phyloP scores from a whole-genome alignment of 805 yeast genomes.

The Pichia eremophila region DNA sequence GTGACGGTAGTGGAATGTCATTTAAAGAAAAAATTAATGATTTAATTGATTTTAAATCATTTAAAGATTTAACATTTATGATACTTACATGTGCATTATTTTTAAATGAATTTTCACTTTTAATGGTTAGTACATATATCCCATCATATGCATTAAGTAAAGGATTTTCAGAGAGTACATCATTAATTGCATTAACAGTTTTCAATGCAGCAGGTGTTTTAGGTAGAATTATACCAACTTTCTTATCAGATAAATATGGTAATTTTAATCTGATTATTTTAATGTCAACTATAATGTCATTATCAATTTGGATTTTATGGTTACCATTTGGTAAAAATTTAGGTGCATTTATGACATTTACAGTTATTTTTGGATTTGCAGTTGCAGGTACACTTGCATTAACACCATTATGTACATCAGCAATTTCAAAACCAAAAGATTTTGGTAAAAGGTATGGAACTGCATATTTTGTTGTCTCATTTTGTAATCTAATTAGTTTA shows the following conservation, averaged over 20 bases:
- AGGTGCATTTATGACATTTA: slow-evolving; percentile 40
- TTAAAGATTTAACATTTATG: slow-evolving; percentile 35
- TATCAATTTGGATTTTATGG: slow-evolving; percentile 47
- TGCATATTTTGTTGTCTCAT: slow-evolving; percentile 40
- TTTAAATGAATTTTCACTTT: slow-evolving; percentile 42
- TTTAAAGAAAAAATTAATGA: slow-evolving; percentile 13
- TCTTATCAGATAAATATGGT: slow-evolving; percentile 36
- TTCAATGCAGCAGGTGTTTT: slow-evolving; percentile 34
- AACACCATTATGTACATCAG: slow-evolving; percentile 62
- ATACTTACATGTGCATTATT: slow-evolving; percentile 33
- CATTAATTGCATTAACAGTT: slow-evolving; percentile 35
- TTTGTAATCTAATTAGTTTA: slow-evolving; percentile 37
- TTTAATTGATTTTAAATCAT: slow-evolving; percentile 30
- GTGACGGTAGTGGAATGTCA: background rate
- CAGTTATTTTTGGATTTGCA: slow-evolving; percentile 48
- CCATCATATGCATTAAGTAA: slow-evolving; percentile 47
- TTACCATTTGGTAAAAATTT: slow-evolving; percentile 47
- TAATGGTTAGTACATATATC: slow-evolving; percentile 44
- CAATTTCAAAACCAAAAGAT: slow-evolving; percentile 51
- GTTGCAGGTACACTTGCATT: slow-evolving; percentile 54
- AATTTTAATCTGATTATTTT: slow-evolving; percentile 33
- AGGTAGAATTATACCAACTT: slow-evolving; percentile 39
- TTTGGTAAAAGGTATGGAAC: slow-evolving; percentile 69
- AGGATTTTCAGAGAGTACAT: slow-evolving; percentile 34
- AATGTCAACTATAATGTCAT: slow-evolving; percentile 29